Percentiles rank a stretch among this genome's conserved stretches.
phyloP scores from a whole-genome alignment of 768 basidiomycete species.

The Leccinum olivaceopallidum region DNA sequence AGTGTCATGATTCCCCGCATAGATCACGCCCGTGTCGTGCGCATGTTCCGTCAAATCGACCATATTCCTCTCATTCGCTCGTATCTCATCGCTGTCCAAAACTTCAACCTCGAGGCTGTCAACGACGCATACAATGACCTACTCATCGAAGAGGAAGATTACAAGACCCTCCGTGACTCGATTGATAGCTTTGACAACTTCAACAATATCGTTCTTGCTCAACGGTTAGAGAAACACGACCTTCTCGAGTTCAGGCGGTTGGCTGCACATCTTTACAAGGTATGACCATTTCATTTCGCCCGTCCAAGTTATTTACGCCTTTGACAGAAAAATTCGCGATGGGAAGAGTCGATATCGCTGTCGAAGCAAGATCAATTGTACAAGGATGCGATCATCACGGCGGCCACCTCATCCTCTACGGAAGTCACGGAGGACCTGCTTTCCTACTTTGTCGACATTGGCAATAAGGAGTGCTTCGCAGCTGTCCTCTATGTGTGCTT shows the following conservation, averaged over 20 bases:
- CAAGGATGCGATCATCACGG: constrained; percentile 95
- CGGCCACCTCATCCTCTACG: constrained; percentile 77
- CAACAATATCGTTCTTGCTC: constrained; percentile 85
- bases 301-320: neutral
- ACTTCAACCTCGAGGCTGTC: constrained; percentile 93
- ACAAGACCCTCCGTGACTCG: constrained; percentile 95
- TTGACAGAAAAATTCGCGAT: constrained; percentile 86
- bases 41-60: constrained; percentile 93
- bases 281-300: constrained; percentile 27
- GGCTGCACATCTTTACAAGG: constrained; percentile 96
- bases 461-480: constrained; percentile 97
- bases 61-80: constrained; percentile 95
- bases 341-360: constrained; percentile 95
- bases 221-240: constrained; percentile 84
- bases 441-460: constrained; percentile 97
- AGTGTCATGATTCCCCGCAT: constrained; percentile 91
- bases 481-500: constrained; percentile 90
- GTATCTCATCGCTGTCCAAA: constrained; percentile 96
- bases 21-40: constrained; percentile 93
- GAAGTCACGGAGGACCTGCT: constrained; percentile 95
- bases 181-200: constrained; percentile 99
- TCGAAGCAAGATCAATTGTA: constrained; percentile 97
- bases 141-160: constrained; percentile 99
- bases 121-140: constrained; percentile 98
- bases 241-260: constrained; percentile 94